Evolutionary conservation across 352 stramenopile species (phyloP), one percentile per base, ranked within the genome.

Genomic region (Pythium utonaiense): DNA sequence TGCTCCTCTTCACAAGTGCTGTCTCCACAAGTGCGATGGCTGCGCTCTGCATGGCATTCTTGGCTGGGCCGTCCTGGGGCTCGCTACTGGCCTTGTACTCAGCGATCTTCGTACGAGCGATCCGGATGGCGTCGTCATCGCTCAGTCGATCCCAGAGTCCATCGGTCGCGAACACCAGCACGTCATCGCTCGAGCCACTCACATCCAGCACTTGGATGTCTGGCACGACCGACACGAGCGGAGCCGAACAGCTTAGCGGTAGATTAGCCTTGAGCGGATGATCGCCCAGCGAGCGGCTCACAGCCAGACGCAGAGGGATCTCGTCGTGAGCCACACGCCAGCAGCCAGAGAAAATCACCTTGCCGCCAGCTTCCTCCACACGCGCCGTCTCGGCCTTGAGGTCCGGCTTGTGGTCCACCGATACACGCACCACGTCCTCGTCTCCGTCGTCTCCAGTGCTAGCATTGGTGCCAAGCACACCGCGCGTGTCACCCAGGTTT

Each of bases 311-410:
- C 25, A 93, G 53, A 6, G 79, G 74, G 14, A 89, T 75, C 47
- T 84, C 71, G 63, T 89, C 77, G 54, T 93, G 83, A 12, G 83
- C 80, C n/a, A 93, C 83, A 27, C 83, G 83, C 83, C 83, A 93
- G 60, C 83, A 93, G 24, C 83, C 83, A 6, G 83, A 93, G 54
- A 80, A 91, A 13, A 93, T 84, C 21, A 93, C 78, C 51, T 90
- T 89, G 27, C 83, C 83, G 16, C 83, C 83, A 6, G 83, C 81
- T 27, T 77, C 73, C 57, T 87, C 62, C 1, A 93, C 71, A 28
- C 83, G 79, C 40, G 73, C 64, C 9, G 61, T 83, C 64, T 93
- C 83, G 21, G 73, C 70, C n/a, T 77, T 71, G 4, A 86, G 44
- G 50, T 91, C 75, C 0, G 83, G 83, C 49, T 93, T 93, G 70